Evolutionary conservation across 345 rosid genomes (phyloP).

Genomic region (Adansonia digitata): DNA sequence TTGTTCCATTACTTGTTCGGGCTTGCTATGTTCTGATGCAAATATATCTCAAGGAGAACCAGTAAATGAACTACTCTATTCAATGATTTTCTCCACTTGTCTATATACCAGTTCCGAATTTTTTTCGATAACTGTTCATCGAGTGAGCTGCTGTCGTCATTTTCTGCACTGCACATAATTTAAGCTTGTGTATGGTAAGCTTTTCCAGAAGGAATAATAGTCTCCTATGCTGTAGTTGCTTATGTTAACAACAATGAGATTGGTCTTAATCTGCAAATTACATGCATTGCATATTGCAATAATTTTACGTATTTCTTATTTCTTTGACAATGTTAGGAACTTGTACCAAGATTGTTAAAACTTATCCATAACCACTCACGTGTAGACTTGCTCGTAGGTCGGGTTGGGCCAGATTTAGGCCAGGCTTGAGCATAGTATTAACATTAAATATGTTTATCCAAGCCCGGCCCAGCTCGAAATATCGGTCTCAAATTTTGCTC

Average conservation of each 20-base stretch:
- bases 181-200: constrained; percentile 5
- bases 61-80: neutral
- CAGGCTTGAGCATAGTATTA: too few relatives aligned
- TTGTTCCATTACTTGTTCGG: neutral
- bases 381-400: too few relatives aligned
- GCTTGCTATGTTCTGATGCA: constrained; percentile 3
- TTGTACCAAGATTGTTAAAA: too few relatives aligned
- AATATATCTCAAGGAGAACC: constrained; percentile 33
- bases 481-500: too few relatives aligned
- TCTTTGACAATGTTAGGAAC: neutral
- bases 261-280: neutral
- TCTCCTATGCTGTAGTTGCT: neutral
- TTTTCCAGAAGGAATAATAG: neutral
- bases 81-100: neutral
- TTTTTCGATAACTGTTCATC: too few relatives aligned
- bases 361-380: too few relatives aligned
- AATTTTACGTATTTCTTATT: neutral
- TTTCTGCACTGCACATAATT: constrained; percentile 8
- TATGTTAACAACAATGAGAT: neutral
- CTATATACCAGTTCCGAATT: too few relatives aligned
- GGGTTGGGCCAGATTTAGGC: too few relatives aligned
- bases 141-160: neutral
- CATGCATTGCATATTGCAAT: constrained; percentile 18
- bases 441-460: too few relatives aligned
- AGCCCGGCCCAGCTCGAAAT: too few relatives aligned